Base-by-base conservation (phyloP, 2,329 filamentous ascomycete genomes). In the Plectosphaerella sp. region DNA sequence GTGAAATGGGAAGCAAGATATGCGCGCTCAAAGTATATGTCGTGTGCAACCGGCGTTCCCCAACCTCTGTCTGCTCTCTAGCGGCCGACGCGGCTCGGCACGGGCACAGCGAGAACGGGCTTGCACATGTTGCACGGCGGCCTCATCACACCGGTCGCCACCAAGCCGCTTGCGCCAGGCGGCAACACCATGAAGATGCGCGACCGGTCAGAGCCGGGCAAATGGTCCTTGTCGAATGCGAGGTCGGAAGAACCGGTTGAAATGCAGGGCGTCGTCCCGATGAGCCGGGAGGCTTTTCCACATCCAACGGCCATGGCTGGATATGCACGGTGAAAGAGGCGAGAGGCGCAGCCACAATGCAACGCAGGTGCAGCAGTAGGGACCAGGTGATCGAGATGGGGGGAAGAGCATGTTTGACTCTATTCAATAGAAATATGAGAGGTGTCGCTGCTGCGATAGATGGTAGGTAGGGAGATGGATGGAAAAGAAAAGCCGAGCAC, bases 351-450 rank as follows among this genome's bases (percentile, higher is more conserved):
- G 41, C 8, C 10, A 9, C n/a, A 7, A 20, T 20, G 41, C 41
- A n/a, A 15, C 16, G 14, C 37, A 39, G 37, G 15, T 39, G 36
- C 14, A 16, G 16, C 37, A n/a, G n/a, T n/a, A 14, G 5, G 36
- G 6, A 39, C 6, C 36, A 39, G 45, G 16, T 10, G 33, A 28
- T 28, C 24, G 33, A 47, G 24, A 35, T 16, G 42, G 20, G 20
- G 18, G 36, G 47, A 35, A 49, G 52, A 47, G 37, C 35, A 20
- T 48, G 47, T 48, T 33, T 50, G 52, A 33, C 45, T 53, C 47
- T 53, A 50, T 55, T 55, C 51, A 50, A 49, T 48, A 43, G 53
- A 46, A 42, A 50, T 48, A 42, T 53, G 14, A 50, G 16, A 39
- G 16, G 37, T n/a, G 37, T 39, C 37, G 14, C 37, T 33, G 37